Conservation (phyloP, 2,329 filamentous ascomycete species). For the Diaporthe australafricana region DNA sequence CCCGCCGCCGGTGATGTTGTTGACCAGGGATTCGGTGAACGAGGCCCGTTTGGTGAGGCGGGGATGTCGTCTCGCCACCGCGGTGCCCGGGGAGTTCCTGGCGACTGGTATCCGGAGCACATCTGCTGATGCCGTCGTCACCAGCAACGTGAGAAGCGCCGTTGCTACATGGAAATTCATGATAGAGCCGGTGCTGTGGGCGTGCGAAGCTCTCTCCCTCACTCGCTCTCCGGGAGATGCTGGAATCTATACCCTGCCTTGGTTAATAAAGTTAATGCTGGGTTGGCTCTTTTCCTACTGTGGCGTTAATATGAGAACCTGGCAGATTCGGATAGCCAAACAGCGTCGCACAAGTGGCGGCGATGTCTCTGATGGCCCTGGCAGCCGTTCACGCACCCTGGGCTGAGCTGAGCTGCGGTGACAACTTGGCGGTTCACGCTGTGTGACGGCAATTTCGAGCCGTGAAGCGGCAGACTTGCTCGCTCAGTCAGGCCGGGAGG, state of each 20-base stretch:
- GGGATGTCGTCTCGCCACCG: conserved; percentile 40
- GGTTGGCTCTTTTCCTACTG: background rate
- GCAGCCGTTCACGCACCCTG: background rate
- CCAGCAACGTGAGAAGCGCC: conserved; percentile 25
- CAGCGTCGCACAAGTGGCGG: conserved; percentile 13
- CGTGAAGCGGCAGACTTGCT: background rate
- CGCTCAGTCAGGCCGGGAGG: background rate
- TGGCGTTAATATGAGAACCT: background rate
- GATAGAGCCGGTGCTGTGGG: background rate
- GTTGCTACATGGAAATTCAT: conserved; percentile 26
- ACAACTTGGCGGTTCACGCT: conserved; percentile 11
- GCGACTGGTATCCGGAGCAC: conserved; percentile 40
- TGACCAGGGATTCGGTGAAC: conserved; percentile 55
- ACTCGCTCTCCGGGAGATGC: background rate
- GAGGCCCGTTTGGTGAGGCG: conserved; percentile 37
- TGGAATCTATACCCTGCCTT: conserved; percentile 1
- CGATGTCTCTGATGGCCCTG: conserved; percentile 5
- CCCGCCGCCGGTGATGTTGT: conserved; percentile 65
- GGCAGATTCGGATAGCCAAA: background rate
- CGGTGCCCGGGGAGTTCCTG: conserved; percentile 26
- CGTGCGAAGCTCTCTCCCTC: too few relatives aligned
- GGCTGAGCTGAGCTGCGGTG: background rate
- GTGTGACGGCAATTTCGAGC: conserved; percentile 13
- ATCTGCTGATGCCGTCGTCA: conserved; percentile 33
- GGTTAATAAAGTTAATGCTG: conserved; percentile 2